phyloP scores from a whole-genome alignment of 2,329 filamentous ascomycete genomes.

The Penicillium vulpinum region DNA sequence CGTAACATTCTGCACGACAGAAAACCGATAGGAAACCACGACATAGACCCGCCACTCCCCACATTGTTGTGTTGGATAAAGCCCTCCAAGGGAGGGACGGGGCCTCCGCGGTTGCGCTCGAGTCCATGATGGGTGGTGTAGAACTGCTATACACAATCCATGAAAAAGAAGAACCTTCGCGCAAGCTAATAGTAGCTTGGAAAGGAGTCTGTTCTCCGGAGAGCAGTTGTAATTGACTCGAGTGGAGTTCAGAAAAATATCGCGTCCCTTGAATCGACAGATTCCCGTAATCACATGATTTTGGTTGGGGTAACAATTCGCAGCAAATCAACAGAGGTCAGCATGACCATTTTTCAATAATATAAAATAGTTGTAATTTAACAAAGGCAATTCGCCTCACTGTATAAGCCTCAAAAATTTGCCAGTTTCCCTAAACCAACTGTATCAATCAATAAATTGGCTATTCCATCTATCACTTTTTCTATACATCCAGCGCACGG shows the following conservation, averaged over 20 bases:
- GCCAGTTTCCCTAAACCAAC: not conserved
- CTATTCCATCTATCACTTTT: not conserved
- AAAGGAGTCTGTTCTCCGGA: slow-evolving; percentile 9
- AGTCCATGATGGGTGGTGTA: slow-evolving; percentile 38
- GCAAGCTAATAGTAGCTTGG: slow-evolving; percentile 9
- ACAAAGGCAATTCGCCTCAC: too few relatives aligned
- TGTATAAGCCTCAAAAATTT: not conserved
- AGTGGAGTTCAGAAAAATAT: slow-evolving; percentile 6
- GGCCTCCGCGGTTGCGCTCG: slow-evolving; percentile 44
- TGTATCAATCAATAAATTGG: not conserved
- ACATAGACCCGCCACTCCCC: slow-evolving; percentile 68
- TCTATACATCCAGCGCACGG: slow-evolving; percentile 17
- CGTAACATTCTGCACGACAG: slow-evolving; percentile 73
- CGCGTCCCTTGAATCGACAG: slow-evolving; percentile 18
- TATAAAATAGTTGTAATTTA: not conserved
- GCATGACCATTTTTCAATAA: not conserved
- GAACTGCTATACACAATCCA: slow-evolving; percentile 24
- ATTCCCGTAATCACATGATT: slow-evolving; percentile 25
- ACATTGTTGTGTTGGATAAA: slow-evolving; percentile 73
- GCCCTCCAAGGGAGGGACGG: slow-evolving; percentile 63
- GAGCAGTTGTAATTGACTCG: slow-evolving; percentile 6
- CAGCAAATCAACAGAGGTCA: not conserved
- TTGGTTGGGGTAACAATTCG: slow-evolving; percentile 17
- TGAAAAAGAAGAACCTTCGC: slow-evolving; percentile 16
- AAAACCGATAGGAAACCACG: slow-evolving; percentile 73